These are phyloP conservation scores for Tulasnella sp. DNA, from an alignment of 768 basidiomycete genomes.

Conservation along the genomic window DNA sequence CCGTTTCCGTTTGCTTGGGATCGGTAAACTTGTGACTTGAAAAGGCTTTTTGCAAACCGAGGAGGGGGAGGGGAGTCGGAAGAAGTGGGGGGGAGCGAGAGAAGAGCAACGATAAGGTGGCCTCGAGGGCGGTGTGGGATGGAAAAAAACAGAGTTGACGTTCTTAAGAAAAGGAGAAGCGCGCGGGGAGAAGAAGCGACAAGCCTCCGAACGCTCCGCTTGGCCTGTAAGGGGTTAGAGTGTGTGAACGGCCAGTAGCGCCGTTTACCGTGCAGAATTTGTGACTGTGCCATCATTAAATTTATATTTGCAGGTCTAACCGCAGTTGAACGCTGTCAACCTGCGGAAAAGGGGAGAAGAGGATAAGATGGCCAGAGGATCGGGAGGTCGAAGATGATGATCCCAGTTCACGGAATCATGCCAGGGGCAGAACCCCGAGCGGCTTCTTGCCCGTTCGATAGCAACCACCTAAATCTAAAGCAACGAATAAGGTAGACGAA, in stretches of 20 bases:
- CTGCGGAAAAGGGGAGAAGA: background rate
- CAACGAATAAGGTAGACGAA: too few relatives aligned
- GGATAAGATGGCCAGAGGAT: background rate
- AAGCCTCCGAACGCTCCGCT: background rate
- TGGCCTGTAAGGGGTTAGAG: background rate
- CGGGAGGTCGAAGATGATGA: background rate
- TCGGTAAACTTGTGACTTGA: background rate
- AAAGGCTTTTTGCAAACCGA: background rate
- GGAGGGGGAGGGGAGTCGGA: background rate
- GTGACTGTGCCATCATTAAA: background rate
- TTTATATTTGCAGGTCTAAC: background rate
- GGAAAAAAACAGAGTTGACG: background rate
- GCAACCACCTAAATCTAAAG: background rate
- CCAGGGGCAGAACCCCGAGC: background rate
- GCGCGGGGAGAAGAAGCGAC: background rate
- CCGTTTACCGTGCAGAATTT: background rate
- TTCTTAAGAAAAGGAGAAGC: background rate
- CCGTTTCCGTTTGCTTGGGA: background rate
- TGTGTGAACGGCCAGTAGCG: background rate
- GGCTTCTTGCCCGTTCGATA: background rate
- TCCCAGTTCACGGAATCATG: background rate
- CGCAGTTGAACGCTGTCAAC: background rate
- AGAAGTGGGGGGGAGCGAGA: background rate
- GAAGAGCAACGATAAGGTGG: background rate
- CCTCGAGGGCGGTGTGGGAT: background rate